Base-by-base conservation (phyloP, 805 yeast genomes). In the Helenozyma rhizophorensis region DNA sequence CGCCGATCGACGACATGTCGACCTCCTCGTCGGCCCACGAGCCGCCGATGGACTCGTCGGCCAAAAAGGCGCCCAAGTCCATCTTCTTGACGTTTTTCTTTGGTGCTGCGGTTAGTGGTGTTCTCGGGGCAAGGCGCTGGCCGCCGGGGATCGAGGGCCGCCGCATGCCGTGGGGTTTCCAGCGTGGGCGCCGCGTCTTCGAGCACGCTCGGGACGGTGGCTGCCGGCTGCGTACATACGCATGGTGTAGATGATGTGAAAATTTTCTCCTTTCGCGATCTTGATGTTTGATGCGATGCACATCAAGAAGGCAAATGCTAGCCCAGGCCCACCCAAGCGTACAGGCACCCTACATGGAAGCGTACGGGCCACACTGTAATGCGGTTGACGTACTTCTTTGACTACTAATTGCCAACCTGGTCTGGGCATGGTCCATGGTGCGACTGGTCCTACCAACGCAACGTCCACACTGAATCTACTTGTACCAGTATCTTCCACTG, bases 11-110 rank as follows among this genome's bases (percentile, higher is more conserved):
- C 38, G 71, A 68, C 60, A 81, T 68, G 62, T 83, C 93, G 45
- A 84, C 75, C 48, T 78, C 78, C 42, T 80, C 93, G 51, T 85
- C 95, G 30, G 88, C 93, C 95, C 95, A 85, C 21, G 87, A 78
- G 32, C 80, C 76, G 28, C 84, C 86, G 48, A 78, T 74, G 25
- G 81, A 60, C 33, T 79, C 83, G 62, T 83, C 93, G 51, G 79
- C 76, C 56, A 85, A 74, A 72, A 88, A 88, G 61, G 89, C 78
- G 56, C 78, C 80, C 64, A 88, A 75, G 72, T 84, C 90, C 93
- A 87, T 83, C 28, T 41, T 46, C 34, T 80, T 85, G 44, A 72
- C 71, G 38, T 68, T 72, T 55, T 79, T 80, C 60, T 78, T 77
- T 36, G 70, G 70, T 44, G 62, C 61, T 47, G 59, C 11, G 2